Conservation (phyloP, 495 filamentous ascomycete genomes). For the Trichoderma reesei region DNA sequence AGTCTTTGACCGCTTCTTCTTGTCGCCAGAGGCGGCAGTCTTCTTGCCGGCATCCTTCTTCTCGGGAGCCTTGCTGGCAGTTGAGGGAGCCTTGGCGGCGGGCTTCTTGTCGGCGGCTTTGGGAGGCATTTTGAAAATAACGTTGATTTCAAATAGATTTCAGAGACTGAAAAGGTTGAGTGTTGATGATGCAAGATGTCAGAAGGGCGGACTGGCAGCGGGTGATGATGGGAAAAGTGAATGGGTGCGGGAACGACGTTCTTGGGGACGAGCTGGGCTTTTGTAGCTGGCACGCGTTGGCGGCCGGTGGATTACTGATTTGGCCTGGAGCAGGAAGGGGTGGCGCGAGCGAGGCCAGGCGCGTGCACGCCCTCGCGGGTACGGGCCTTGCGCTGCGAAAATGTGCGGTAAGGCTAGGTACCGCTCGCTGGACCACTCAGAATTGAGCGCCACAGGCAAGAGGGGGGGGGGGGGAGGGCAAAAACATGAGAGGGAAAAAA, state of each 20-base stretch:
- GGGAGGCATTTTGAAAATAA: constrained; percentile 76
- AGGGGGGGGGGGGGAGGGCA: too few relatives aligned
- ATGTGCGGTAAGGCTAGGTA: too few relatives aligned
- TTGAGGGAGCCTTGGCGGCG: constrained; percentile 93
- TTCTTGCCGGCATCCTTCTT: constrained; percentile 99
- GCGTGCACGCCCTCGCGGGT: background rate
- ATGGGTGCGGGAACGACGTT: constrained; percentile 35
- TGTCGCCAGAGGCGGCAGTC: constrained; percentile 88
- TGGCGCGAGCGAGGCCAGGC: constrained; percentile 1
- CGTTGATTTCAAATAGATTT: constrained; percentile 11
- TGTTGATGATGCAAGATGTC: background rate
- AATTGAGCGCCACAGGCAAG: too few relatives aligned
- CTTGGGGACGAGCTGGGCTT: constrained; percentile 38
- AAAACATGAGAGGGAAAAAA: too few relatives aligned
- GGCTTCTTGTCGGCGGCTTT: constrained; percentile 98
- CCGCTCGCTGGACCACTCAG: too few relatives aligned
- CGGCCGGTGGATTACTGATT: constrained; percentile 41
- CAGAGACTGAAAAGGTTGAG: too few relatives aligned
- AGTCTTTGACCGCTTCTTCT: constrained; percentile 99
- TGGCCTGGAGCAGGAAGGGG: background rate
- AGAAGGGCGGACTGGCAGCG: constrained; percentile 1
- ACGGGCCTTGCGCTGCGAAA: constrained; percentile 12
- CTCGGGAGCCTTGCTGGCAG: constrained; percentile 61
- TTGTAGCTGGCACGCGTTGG: constrained; percentile 41
- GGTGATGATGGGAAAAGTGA: constrained; percentile 28